These are phyloP conservation scores for Dacryopinax spathularia DNA, from an alignment of 768 basidiomycete genomes.

Conservation along the genomic window DNA sequence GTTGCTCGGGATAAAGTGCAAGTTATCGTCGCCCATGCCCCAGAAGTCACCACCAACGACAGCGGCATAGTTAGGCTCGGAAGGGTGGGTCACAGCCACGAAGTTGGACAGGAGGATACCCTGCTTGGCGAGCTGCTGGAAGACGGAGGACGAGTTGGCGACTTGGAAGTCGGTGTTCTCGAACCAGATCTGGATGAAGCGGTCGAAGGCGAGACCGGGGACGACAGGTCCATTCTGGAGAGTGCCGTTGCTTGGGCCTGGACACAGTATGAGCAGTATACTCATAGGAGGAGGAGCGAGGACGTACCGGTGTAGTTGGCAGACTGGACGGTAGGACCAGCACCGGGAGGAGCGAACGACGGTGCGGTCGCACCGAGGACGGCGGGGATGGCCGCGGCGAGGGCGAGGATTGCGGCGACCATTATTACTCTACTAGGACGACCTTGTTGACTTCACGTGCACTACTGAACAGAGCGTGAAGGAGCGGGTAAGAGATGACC, in stretches of 20 bases:
- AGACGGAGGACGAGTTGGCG: slow-evolving; percentile 19
- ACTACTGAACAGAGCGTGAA: too few relatives aligned
- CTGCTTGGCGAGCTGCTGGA: slow-evolving; percentile 31
- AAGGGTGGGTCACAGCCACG: slow-evolving; percentile 35
- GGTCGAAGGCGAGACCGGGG: slow-evolving; percentile 32
- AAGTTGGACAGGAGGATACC: slow-evolving; percentile 33
- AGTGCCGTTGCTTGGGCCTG: slow-evolving; percentile 31
- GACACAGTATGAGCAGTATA: slow-evolving; percentile 24
- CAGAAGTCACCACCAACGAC: slow-evolving; percentile 40
- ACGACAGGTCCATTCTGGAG: slow-evolving; percentile 29
- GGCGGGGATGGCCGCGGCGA: background rate
- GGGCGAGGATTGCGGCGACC: background rate
- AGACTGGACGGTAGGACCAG: slow-evolving; percentile 17
- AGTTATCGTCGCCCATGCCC: slow-evolving; percentile 33
- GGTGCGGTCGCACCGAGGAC: slow-evolving; percentile 2
- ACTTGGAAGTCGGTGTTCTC: slow-evolving; percentile 44
- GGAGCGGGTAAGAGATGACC: background rate
- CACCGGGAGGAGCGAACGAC: slow-evolving; percentile 1
- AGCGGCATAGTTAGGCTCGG: slow-evolving; percentile 47
- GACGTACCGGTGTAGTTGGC: slow-evolving; percentile 12
- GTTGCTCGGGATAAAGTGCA: slow-evolving; percentile 19
- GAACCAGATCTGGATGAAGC: slow-evolving; percentile 32
- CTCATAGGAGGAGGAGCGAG: slow-evolving; percentile 21
- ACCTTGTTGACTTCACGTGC: too few relatives aligned
- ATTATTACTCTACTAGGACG: too few relatives aligned